Conservation (phyloP, 306 rosid genomes). For the Cotoneaster glaucophyllus region DNA sequence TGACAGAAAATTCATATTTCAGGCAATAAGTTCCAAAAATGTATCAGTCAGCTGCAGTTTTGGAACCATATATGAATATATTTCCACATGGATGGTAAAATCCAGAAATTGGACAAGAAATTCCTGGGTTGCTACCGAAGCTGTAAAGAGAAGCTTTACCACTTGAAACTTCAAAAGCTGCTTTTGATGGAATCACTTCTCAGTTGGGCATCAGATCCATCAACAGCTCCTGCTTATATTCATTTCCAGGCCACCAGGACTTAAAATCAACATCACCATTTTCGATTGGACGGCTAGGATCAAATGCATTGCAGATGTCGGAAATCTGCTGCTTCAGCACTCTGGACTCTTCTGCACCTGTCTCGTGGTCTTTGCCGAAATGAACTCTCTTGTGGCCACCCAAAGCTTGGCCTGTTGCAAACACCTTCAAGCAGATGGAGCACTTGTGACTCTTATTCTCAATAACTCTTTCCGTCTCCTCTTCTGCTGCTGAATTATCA, state of each 20-base stretch:
- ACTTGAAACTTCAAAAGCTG: not conserved
- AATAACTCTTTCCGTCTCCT: constrained; percentile 5
- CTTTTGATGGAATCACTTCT: constrained; percentile 8
- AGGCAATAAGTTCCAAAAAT: not conserved
- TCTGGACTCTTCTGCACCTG: constrained; percentile 12
- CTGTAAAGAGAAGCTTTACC: constrained; percentile 9
- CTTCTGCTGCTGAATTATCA: constrained; percentile 5
- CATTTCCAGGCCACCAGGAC: constrained; percentile 30
- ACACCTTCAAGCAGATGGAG: constrained; percentile 38
- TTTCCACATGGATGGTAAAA: not conserved
- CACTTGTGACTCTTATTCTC: constrained; percentile 28
- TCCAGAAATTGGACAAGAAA: not conserved
- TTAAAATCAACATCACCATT: constrained; percentile 16
- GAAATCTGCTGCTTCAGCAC: constrained; percentile 18
- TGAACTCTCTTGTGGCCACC: constrained; percentile 57
- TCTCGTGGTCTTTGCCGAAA: constrained; percentile 13
- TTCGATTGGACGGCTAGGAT: not conserved
- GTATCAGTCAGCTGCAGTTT: not conserved
- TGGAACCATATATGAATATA: not conserved
- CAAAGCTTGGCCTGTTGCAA: constrained; percentile 47
- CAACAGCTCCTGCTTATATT: constrained; percentile 22
- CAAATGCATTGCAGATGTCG: constrained; percentile 7
- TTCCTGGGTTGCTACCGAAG: constrained; percentile 1
- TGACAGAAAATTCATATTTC: not conserved
- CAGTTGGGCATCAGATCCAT: constrained; percentile 21